Base-by-base conservation (phyloP, 2,329 filamentous ascomycete species). In the Nigrospora oryzae region DNA sequence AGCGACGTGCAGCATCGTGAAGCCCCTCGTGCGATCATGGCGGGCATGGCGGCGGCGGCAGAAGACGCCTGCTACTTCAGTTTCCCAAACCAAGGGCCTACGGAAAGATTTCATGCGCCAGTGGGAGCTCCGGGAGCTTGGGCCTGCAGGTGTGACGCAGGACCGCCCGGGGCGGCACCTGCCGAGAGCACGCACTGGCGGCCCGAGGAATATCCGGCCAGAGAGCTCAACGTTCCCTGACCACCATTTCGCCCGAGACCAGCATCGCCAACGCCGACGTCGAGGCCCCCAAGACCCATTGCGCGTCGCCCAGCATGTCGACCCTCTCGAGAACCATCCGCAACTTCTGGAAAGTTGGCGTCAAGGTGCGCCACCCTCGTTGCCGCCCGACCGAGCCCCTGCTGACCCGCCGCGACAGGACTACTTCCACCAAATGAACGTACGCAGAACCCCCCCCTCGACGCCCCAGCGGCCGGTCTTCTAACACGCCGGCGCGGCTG, bases 391-490 rank as follows among this genome's bases (percentile, higher is more conserved):
- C 15, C 10, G 11, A 38, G 35, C 54, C 31, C 37, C 48, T 46
- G 55, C 57, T 79, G 62, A 77, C 61, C 23, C 36, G 50, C 49
- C 47, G 51, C 57, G 38, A 57, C 62, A 95, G 89, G 86, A 95
- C 67, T 93, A 84, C 76, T 85, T 81, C 69, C 85, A 87, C 69
- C 93, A 97, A 75, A 79, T 97, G 78, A 83, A 91, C 71, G 87
- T 94, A 87, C 71, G 85, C 75, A 46, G 45, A 49, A 35, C 36
- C 60, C 53, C 48, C 50, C 52, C 46, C 48, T 43, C 51, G 49
- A 46, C 50, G 37, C 46, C 43, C 52, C 48, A 2, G 23, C 41
- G 34, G 40, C 36, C 15, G 36, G 46, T 45, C 51, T 57, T 37
- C 57, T 43, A 13, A 38, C 34, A 31, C 39, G 35, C 42, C 51